These are phyloP conservation scores for Fusarium sp. DNA, from an alignment of 2,329 filamentous ascomycete genomes.

Conservation along the genomic window DNA sequence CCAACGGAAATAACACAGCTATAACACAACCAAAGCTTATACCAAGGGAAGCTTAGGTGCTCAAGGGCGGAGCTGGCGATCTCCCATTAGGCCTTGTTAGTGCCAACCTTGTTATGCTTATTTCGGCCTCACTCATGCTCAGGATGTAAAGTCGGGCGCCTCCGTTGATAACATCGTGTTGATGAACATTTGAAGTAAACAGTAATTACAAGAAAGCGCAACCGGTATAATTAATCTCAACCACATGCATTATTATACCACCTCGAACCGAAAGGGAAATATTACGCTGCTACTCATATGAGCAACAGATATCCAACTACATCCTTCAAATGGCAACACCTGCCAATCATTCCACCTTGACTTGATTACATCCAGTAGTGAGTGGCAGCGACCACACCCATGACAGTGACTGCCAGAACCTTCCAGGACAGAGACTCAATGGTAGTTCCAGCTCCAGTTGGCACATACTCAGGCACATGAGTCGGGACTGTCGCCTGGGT, in stretches of 20 bases:
- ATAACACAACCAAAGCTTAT: no score
- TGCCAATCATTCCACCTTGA: no score
- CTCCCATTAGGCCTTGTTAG: background rate
- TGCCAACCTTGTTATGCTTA: background rate
- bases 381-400: background rate
- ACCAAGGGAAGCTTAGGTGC: no score
- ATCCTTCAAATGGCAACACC: no score
- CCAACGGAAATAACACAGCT: no score
- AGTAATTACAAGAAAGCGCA: background rate
- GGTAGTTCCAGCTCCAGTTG: background rate
- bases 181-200: background rate
- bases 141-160: background rate
- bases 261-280: no score
- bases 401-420: background rate
- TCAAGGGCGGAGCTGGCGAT: background rate
- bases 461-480: background rate
- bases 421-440: background rate
- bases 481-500: background rate
- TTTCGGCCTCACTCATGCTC: slow-evolving; percentile 3
- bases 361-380: background rate
- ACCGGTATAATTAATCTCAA: background rate
- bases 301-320: background rate
- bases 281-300: no score
- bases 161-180: background rate
- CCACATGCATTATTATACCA: background rate